Conservation (phyloP, 176 grass and related monocot species). For the Stipa capillata region DNA sequence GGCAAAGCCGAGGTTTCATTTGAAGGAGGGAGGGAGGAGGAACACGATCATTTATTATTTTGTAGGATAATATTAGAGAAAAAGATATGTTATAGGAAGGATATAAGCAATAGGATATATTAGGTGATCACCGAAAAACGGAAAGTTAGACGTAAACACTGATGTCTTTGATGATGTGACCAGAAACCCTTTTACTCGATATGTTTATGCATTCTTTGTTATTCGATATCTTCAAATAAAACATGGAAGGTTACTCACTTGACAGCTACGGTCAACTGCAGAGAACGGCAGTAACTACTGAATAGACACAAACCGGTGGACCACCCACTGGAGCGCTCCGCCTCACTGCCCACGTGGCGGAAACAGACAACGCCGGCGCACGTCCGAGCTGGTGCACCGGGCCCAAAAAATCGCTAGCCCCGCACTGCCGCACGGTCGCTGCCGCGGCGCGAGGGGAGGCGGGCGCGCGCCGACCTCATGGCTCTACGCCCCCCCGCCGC, state of each 20-base stretch:
- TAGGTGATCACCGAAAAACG: too few species aligned
- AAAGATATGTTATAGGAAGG: too few species aligned
- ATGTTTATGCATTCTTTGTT: too few species aligned
- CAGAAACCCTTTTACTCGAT: too few species aligned
- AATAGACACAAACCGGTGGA: background rate
- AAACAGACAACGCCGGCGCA: conserved; percentile 22
- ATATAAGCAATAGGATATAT: too few species aligned
- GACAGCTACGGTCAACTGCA: background rate
- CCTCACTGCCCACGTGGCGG: background rate
- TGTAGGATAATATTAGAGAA: too few species aligned
- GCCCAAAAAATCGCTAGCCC: conserved; percentile 11
- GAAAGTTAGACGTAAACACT: too few species aligned
- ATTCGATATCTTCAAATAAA: too few species aligned
- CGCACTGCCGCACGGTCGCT: conserved; percentile 16
- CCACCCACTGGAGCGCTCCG: background rate
- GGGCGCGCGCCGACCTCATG: conserved; percentile 68
- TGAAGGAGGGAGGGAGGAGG: too few species aligned
- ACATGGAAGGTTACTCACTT: background rate
- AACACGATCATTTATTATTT: too few species aligned
- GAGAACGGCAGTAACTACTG: background rate
- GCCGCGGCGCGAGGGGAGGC: conserved; percentile 38
- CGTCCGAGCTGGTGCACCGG: conserved; percentile 40
- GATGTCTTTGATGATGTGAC: too few species aligned
- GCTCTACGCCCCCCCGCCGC: conserved; percentile 46
- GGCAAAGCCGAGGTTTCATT: too few species aligned